Evolutionary conservation across 2,329 filamentous ascomycete species (phyloP).

Genomic region (Fusarium sp.): DNA sequence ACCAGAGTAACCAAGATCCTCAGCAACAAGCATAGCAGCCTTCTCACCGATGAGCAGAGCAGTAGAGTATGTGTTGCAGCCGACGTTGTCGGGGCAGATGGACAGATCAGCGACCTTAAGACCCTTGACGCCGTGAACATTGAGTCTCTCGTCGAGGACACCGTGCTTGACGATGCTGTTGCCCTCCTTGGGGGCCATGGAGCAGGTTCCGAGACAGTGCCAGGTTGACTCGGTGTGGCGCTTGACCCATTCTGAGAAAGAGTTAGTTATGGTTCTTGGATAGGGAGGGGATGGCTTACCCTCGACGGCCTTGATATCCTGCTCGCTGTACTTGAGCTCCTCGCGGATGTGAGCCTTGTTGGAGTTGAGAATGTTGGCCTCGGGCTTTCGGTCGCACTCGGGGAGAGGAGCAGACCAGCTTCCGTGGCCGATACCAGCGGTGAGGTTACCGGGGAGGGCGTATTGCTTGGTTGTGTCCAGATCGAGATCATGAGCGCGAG

Average conservation of each 20-base stretch:
- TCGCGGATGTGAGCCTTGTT: conserved; percentile 70
- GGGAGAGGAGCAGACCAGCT: conserved; percentile 73
- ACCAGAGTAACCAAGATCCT: conserved; percentile 80
- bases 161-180: conserved; percentile 85
- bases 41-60: conserved; percentile 37
- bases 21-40: conserved; percentile 72
- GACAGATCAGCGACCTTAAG: conserved; percentile 81
- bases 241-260: conserved; percentile 69
- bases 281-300: conserved; percentile 42
- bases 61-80: conserved; percentile 68
- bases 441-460: conserved; percentile 77
- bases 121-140: conserved; percentile 80
- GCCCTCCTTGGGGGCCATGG: conserved; percentile 79
- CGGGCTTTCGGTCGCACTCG: conserved; percentile 62
- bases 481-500: conserved; percentile 78
- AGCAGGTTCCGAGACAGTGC: conserved; percentile 69
- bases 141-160: conserved; percentile 80
- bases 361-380: conserved; percentile 65
- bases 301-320: conserved; percentile 74
- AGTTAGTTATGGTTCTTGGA: not conserved
- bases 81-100: conserved; percentile 83
- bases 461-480: conserved; percentile 80
- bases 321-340: conserved; percentile 72
- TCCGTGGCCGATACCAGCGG: conserved; percentile 78
- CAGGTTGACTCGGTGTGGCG: conserved; percentile 78